These are phyloP conservation scores for Sarocladium kiliense DNA, from an alignment of 2,329 filamentous ascomycete genomes.

Conservation along the genomic window DNA sequence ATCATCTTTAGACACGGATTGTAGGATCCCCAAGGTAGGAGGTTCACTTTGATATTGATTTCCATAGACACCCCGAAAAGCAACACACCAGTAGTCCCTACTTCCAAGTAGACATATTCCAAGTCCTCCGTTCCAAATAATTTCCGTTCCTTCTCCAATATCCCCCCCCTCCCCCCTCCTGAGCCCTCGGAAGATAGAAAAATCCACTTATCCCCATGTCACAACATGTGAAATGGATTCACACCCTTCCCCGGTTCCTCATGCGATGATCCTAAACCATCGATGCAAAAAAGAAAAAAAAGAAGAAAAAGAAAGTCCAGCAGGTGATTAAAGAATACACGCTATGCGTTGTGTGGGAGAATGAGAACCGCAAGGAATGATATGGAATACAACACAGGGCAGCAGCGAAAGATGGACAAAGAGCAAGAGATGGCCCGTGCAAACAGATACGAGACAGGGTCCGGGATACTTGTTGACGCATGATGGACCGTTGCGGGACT, in stretches of 20 bases:
- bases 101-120: not conserved
- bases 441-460: too few species aligned
- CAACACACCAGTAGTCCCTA: too few species aligned
- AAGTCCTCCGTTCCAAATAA: not conserved
- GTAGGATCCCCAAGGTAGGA: not conserved
- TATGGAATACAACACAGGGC: not conserved
- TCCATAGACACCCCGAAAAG: not conserved
- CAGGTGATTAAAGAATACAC: not conserved
- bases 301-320: not conserved
- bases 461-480: too few species aligned
- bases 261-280: not conserved
- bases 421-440: not conserved
- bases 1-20: not conserved
- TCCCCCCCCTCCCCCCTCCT: too few species aligned
- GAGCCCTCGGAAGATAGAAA: too few species aligned
- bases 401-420: not conserved
- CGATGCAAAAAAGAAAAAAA: not conserved
- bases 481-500: too few species aligned
- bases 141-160: too few species aligned
- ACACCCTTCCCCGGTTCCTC: too few species aligned
- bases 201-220: too few species aligned
- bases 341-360: constrained; percentile 5
- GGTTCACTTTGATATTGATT: not conserved
- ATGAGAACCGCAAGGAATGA: not conserved
- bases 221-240: too few species aligned